Base-by-base conservation (phyloP, 73 alveolate genomes). In the Paramecium octaurelia region DNA sequence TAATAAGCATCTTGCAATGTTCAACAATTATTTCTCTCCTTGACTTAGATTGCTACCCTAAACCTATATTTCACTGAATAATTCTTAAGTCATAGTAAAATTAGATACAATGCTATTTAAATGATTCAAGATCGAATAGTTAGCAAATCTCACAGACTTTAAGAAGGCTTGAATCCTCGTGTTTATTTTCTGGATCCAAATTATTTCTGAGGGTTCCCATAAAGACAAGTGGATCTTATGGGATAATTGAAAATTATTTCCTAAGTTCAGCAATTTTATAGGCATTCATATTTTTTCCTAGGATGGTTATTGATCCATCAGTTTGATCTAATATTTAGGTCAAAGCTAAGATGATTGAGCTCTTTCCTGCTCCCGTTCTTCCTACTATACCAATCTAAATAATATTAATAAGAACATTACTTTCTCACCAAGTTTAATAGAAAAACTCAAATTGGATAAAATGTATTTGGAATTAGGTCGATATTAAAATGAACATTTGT, bases 311-410 rank as follows among this genome's bases (percentile, higher is more conserved):
- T 64, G 86, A 40, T 58, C 95, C 93, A 20, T 43, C 38, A 16
- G 88, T 93, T 20, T 68, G 71, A 69, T 96, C 99, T 42, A 92
- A 71, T n/a, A 98, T 93, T 86, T 99, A 87, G 88, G 97, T 97
- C n/a, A 96, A 83, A 85, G 93, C 94, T 58, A 85, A 92, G 38
- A 96, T 92, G 20, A 96, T 96, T 27, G 98, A 93, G 21, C 96
- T 90, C 85, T 96, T 96, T 1, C 98, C 98, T 46, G 95, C 92
- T 35, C 95, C 99, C 23, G 99, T 98, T 92, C 99, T 96, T 16
- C 99, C 99, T 3, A 98, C 98, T 24, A 97, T 93, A 14, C 99
- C 99, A 34, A 98, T 94, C 93, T 97, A 94, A 85, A 21, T 9
- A 27, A 60, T 14, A 31, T 5, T 24, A 11, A 27, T 29, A 86